Evolutionary conservation across 805 yeast species (phyloP).

Genomic region (Debaryomyces tyrocola): DNA sequence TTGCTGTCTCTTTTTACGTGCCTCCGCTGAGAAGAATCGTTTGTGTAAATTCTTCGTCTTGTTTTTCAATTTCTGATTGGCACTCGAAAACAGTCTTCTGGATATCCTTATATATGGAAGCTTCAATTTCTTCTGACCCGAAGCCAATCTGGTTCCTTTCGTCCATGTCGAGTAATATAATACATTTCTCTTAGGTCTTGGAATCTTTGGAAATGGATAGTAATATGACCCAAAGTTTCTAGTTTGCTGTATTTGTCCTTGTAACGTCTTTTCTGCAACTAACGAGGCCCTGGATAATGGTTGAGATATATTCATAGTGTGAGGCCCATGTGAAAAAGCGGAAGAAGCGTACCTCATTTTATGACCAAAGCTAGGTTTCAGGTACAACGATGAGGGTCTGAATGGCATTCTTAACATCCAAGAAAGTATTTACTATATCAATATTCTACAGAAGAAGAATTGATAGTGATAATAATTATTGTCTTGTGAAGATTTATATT

Average conservation of each 20-base stretch:
- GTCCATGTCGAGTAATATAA: conserved; percentile 51
- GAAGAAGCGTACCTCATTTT: conserved; percentile 21
- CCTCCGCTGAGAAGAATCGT: conserved; percentile 44
- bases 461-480: no score
- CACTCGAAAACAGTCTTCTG: conserved; percentile 33
- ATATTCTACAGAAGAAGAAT: no score
- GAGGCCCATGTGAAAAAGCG: conserved; percentile 34
- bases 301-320: conserved; percentile 37
- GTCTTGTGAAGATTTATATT: no score
- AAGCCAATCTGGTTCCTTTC: conserved; percentile 22
- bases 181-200: conserved; percentile 55
- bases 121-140: conserved; percentile 13
- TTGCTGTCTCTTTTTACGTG: conserved; percentile 38
- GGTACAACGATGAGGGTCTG: conserved; percentile 19
- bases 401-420: conserved; percentile 15
- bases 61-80: conserved; percentile 34
- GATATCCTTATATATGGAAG: conserved; percentile 23
- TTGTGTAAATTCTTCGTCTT: conserved; percentile 38
- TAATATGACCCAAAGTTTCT: conserved; percentile 23
- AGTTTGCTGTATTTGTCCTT: conserved; percentile 12
- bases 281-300: conserved; percentile 43
- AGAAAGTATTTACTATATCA: no score
- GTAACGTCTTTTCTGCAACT: conserved; percentile 31
- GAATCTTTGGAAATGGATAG: conserved; percentile 46
- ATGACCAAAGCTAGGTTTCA: conserved; percentile 13